A percentile compares a stretch with the other conserved stretches of the same genome.
Evolutionary conservation across 2,329 filamentous ascomycete genomes (phyloP).

Genomic region (Apiospora arundinis): DNA sequence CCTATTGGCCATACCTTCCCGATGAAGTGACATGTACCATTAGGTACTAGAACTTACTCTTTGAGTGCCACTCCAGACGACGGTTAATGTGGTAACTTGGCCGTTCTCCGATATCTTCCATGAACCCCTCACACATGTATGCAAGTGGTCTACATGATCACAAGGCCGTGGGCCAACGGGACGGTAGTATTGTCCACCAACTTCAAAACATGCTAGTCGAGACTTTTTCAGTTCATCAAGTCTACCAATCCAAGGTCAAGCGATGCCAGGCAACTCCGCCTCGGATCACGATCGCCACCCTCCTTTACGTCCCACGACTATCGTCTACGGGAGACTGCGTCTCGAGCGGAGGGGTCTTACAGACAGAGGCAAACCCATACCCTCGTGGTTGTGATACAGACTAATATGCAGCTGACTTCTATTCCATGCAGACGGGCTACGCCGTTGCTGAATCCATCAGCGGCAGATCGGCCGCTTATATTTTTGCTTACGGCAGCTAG

Average conservation of each 20-base stretch:
- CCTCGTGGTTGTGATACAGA: not conserved
- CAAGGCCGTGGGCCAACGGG: not conserved
- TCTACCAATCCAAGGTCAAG: not conserved
- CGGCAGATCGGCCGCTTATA: not conserved
- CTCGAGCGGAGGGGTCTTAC: not conserved
- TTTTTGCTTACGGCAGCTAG: not conserved
- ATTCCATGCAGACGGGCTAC: not conserved
- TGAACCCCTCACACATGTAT: conserved; percentile 5
- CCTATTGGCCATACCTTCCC: not conserved
- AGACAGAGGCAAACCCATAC: not conserved
- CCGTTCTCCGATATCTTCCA: not conserved
- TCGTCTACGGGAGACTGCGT: not conserved
- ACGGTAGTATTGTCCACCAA: not conserved
- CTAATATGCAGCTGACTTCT: not conserved
- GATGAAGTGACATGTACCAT: not conserved
- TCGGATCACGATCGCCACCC: not conserved
- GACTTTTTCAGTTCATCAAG: not conserved
- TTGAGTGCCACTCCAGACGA: not conserved
- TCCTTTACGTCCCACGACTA: not conserved
- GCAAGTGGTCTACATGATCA: conserved; percentile 2
- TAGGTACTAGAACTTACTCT: not conserved
- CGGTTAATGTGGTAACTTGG: not conserved
- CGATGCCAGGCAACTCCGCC: not conserved
- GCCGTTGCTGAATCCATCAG: not conserved
- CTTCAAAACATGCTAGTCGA: not conserved